Conservation (phyloP, 2,329 filamentous ascomycete species). For the Fusarium bulbicola region DNA sequence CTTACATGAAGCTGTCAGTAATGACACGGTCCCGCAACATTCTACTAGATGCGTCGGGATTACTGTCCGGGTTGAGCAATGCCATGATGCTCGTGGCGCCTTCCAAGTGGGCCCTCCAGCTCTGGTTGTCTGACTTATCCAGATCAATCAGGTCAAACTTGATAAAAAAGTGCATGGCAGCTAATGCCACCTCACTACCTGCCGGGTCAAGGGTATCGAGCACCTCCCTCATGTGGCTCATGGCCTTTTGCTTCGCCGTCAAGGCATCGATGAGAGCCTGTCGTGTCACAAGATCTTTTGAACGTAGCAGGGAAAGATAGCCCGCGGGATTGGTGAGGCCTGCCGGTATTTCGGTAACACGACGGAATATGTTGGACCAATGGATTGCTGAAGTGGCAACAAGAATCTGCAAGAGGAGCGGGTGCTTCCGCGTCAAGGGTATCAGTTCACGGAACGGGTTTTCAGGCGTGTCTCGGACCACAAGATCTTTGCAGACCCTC, state of each 20-base stretch:
- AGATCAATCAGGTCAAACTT: conserved; percentile 62
- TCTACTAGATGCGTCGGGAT: conserved; percentile 44
- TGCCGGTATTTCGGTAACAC: conserved; percentile 45
- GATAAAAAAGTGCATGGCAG: conserved; percentile 61
- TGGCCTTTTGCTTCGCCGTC: conserved; percentile 57
- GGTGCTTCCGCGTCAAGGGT: conserved; percentile 56
- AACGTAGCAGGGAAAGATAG: conserved; percentile 49
- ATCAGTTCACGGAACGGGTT: conserved; percentile 60
- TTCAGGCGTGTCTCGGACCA: conserved; percentile 56
- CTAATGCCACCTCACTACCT: conserved; percentile 57
- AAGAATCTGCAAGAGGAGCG: conserved; percentile 59
- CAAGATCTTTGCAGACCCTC: conserved; percentile 64
- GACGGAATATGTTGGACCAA: conserved; percentile 56
- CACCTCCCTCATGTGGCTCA: conserved; percentile 53
- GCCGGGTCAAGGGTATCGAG: conserved; percentile 51
- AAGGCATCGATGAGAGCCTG: conserved; percentile 58
- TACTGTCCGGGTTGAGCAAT: conserved; percentile 45
- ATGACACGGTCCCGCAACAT: conserved; percentile 57
- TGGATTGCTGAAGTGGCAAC: conserved; percentile 60
- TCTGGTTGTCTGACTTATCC: conserved; percentile 51
- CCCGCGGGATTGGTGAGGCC: conserved; percentile 49
- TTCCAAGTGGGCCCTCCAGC: conserved; percentile 58
- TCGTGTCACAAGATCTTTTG: conserved; percentile 50
- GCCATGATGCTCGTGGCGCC: conserved; percentile 56
- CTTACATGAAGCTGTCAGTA: conserved; percentile 59